Percentiles rank a stretch among this genome's conserved stretches.
phyloP scores from a whole-genome alignment of 176 grass and related monocot species.

The Puya raimondii region DNA sequence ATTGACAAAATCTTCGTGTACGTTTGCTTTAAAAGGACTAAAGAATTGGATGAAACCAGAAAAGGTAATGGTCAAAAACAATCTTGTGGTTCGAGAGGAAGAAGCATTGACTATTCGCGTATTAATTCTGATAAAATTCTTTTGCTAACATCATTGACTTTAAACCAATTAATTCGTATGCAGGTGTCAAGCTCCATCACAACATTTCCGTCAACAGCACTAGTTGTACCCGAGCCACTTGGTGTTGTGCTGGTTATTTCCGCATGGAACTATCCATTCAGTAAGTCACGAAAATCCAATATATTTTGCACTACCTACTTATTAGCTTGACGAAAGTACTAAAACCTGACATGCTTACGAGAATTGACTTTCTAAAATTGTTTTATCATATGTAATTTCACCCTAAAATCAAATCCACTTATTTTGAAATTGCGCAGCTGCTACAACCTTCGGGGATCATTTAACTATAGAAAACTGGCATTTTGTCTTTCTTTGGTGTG shows the following conservation, averaged over 20 bases:
- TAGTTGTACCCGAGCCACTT: conserved; percentile 69
- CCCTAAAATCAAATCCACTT: not conserved
- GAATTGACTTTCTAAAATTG: not conserved
- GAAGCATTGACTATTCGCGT: not conserved
- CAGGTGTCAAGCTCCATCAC: conserved; percentile 55
- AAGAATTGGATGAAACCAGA: conserved; percentile 91
- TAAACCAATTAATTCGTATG: not conserved
- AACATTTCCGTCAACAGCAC: conserved; percentile 70
- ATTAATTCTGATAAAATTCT: not conserved
- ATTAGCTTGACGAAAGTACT: not conserved
- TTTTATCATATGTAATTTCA: not conserved
- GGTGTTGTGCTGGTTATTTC: conserved; percentile 83
- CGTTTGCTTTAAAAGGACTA: conserved; percentile 52
- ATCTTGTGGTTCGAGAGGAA: not conserved
- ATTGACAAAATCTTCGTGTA: conserved; percentile 40
- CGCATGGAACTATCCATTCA: conserved; percentile 93
- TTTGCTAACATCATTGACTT: not conserved
- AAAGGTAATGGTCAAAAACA: conserved; percentile 36
- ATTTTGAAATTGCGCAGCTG: not conserved
- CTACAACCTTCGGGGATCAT: no score
- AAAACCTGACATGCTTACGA: not conserved
- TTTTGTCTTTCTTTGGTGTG: no score
- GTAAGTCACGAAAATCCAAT: conserved; percentile 39
- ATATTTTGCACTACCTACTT: not conserved
- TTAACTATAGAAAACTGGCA: no score